Percentiles rank a stretch among this genome's conserved stretches.
These are phyloP conservation scores for Mariannaea elegans DNA, from an alignment of 2,329 filamentous ascomycete species.

Conservation along the genomic window DNA sequence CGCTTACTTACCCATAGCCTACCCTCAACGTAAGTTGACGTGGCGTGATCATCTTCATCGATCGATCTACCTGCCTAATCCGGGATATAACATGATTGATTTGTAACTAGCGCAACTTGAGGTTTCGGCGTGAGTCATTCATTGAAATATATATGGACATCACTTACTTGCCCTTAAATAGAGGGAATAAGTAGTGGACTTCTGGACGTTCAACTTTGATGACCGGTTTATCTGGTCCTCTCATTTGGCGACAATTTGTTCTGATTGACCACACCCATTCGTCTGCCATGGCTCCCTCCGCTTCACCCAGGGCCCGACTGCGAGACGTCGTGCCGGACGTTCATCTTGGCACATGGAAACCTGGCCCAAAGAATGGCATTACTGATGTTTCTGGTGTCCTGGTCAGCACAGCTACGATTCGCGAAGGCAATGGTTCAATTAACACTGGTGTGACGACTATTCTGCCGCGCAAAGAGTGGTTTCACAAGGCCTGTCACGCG, in stretches of 20 bases:
- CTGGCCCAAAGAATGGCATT: slow-evolving; percentile 55
- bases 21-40: too few species aligned
- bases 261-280: not conserved
- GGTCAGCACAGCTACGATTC: slow-evolving; percentile 52
- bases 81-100: too few species aligned
- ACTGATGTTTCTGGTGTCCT: slow-evolving; percentile 56
- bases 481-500: slow-evolving; percentile 54
- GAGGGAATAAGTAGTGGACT: too few species aligned
- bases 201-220: too few species aligned
- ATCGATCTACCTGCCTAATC: too few species aligned
- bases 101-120: too few species aligned
- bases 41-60: too few species aligned
- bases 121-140: too few species aligned
- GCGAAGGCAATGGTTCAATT: slow-evolving; percentile 41
- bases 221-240: too few species aligned
- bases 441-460: slow-evolving; percentile 58
- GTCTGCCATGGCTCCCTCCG: not conserved
- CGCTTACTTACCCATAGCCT: too few species aligned
- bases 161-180: too few species aligned
- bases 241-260: not conserved
- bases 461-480: slow-evolving; percentile 46
- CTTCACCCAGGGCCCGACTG: slow-evolving; percentile 28
- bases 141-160: too few species aligned
- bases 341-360: slow-evolving; percentile 50
- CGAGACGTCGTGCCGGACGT: slow-evolving; percentile 53